Evolutionary conservation across 2,329 filamentous ascomycete species (phyloP).

Genomic region (Calonectria hawksworthii): DNA sequence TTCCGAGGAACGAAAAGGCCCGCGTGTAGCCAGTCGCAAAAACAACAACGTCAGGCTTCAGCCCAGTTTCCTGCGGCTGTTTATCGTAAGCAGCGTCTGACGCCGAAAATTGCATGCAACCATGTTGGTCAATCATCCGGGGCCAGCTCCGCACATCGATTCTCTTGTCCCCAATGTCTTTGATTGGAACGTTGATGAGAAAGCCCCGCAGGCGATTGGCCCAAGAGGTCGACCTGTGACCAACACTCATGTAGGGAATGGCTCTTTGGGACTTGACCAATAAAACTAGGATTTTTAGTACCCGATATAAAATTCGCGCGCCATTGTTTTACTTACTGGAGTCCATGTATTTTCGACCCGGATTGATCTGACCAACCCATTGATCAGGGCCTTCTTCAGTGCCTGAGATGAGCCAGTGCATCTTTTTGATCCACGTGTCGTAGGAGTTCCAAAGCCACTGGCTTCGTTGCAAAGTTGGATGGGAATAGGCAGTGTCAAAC

Average conservation of each 20-base stretch:
- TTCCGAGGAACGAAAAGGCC: conserved; percentile 56
- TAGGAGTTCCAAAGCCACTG: conserved; percentile 61
- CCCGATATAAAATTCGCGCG: not conserved
- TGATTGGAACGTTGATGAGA: conserved; percentile 56
- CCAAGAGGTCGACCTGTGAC: conserved; percentile 50
- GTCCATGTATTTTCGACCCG: conserved; percentile 52
- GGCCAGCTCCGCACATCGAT: conserved; percentile 64
- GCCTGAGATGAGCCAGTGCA: conserved; percentile 60
- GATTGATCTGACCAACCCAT: conserved; percentile 60
- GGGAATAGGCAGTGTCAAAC: conserved; percentile 66
- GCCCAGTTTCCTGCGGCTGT: conserved; percentile 41
- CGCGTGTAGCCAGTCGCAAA: conserved; percentile 63
- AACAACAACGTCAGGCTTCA: conserved; percentile 60
- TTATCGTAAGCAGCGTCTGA: conserved; percentile 44
- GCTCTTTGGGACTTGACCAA: conserved; percentile 60
- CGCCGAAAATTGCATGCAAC: conserved; percentile 54
- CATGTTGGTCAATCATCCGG: conserved; percentile 50
- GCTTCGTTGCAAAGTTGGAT: conserved; percentile 60
- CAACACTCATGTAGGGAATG: conserved; percentile 58
- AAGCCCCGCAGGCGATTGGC: conserved; percentile 52
- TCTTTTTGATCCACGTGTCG: conserved; percentile 59
- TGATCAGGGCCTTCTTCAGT: conserved; percentile 62
- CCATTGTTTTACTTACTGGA: conserved; percentile 44
- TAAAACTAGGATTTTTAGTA: conserved; percentile 51
- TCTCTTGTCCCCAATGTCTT: conserved; percentile 53